Conservation (phyloP, 441 rosid genomes). For the Euphorbia celastroides region DNA sequence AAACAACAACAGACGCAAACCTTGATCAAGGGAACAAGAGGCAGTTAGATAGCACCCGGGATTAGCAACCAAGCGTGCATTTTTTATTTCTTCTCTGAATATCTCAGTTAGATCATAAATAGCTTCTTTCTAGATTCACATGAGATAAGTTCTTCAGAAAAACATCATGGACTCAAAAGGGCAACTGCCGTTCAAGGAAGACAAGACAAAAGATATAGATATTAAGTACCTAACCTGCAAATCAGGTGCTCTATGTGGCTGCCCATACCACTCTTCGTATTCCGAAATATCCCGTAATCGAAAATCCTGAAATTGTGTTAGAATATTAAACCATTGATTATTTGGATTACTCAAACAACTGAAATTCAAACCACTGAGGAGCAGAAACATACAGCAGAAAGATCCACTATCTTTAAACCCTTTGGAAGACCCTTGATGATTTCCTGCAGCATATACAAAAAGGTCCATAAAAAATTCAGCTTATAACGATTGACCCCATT, state of each 20-base stretch:
- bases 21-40: conserved; percentile 83
- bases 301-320: conserved; percentile 55
- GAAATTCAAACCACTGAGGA: conserved; percentile 8
- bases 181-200: background rate
- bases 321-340: conserved; percentile 2
- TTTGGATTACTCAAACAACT: background rate
- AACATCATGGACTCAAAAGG: background rate
- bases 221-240: conserved; percentile 54
- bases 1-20: conserved; percentile 25
- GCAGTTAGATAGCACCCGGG: conserved; percentile 98
- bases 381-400: conserved; percentile 69
- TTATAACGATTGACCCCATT: too few relatives aligned
- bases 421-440: conserved; percentile 74
- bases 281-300: conserved; percentile 65
- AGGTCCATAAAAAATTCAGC: background rate
- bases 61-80: conserved; percentile 81
- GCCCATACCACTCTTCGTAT: conserved; percentile 99
- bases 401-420: conserved; percentile 76
- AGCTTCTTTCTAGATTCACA: conserved; percentile 63
- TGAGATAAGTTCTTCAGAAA: background rate
- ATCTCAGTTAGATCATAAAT: conserved; percentile 94
- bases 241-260: conserved; percentile 75
- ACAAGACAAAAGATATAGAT: background rate
- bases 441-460: conserved; percentile 41
- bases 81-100: conserved; percentile 58